phyloP scores from a whole-genome alignment of 345 rosid genomes.

The Luvunga scandens region DNA sequence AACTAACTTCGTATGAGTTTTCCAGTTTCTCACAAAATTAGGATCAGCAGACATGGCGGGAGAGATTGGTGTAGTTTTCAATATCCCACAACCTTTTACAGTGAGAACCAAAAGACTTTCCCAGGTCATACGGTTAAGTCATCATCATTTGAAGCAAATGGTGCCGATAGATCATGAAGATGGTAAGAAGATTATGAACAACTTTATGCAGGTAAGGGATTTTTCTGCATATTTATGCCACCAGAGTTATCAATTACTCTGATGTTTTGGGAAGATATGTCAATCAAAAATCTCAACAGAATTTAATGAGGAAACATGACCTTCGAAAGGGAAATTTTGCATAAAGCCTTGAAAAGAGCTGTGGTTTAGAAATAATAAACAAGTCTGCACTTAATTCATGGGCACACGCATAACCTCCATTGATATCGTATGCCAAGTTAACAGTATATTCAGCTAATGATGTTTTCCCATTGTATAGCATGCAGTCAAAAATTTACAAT shows the following conservation, averaged over 20 bases:
- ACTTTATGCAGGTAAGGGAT: conserved; percentile 50
- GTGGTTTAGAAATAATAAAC: not conserved
- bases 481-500: not conserved
- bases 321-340: not conserved
- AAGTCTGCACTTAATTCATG: not conserved
- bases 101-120: conserved; percentile 80
- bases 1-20: conserved; percentile 11
- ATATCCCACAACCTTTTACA: conserved; percentile 82
- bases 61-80: conserved; percentile 88
- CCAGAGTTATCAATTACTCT: not conserved
- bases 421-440: not conserved
- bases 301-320: not conserved
- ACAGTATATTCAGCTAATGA: not conserved
- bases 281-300: not conserved
- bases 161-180: conserved; percentile 59
- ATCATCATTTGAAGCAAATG: conserved; percentile 78
- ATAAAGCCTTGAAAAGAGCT: not conserved
- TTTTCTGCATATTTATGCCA: not conserved
- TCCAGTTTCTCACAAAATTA: conserved; percentile 62
- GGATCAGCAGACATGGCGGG: conserved; percentile 78
- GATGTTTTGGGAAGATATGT: not conserved
- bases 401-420: not conserved
- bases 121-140: conserved; percentile 82
- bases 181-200: conserved; percentile 62
- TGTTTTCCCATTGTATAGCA: not conserved